Percentiles rank a stretch among this genome's conserved stretches.
phyloP scores from a whole-genome alignment of 2,329 filamentous ascomycete genomes.

The Trichoderma polysporum region DNA sequence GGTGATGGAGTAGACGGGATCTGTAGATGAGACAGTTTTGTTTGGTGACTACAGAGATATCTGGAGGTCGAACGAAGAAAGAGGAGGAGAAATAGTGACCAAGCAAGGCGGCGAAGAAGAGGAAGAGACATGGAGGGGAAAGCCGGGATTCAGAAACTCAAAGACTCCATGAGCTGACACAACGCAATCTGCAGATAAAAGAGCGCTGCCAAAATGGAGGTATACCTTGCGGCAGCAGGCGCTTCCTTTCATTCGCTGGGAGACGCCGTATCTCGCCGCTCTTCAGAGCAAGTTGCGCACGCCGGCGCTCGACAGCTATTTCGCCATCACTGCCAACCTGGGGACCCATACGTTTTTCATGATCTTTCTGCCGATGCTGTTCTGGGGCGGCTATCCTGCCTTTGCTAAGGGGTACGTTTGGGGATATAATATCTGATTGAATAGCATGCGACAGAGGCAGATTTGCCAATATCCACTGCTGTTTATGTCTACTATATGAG shows the following conservation, averaged over 20 bases:
- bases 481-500: neutral
- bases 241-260: slow-evolving; percentile 86
- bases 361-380: slow-evolving; percentile 88
- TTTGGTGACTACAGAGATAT: neutral
- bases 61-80: neutral
- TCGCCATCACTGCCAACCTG: slow-evolving; percentile 92
- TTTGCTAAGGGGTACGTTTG: slow-evolving; percentile 78
- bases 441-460: neutral
- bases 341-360: slow-evolving; percentile 99
- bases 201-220: slow-evolving; percentile 82
- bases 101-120: neutral
- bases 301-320: slow-evolving; percentile 89
- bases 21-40: neutral
- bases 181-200: slow-evolving; percentile 62
- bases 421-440: neutral
- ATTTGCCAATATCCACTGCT: neutral
- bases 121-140: neutral
- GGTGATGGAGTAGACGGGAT: neutral
- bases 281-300: slow-evolving; percentile 79
- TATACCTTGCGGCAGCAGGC: slow-evolving; percentile 78
- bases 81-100: neutral
- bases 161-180: neutral
- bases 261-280: slow-evolving; percentile 90
- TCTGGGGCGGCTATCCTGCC: slow-evolving; percentile 89
- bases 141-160: neutral